Evolutionary conservation across 2,329 filamentous ascomycete species (phyloP).

Genomic region (Nemania sp.): DNA sequence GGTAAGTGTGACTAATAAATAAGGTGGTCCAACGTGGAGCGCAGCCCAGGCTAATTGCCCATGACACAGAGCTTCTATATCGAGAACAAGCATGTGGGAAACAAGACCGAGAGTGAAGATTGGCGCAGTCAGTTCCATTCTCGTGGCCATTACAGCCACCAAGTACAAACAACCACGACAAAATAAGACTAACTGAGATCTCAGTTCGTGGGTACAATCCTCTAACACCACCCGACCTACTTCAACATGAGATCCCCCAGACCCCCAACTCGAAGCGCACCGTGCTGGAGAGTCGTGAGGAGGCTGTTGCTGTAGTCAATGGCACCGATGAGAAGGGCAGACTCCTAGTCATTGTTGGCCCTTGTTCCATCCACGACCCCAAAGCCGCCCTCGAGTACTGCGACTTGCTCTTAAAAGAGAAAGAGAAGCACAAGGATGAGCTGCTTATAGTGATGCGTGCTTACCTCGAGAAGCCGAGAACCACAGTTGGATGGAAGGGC

Average conservation of each 20-base stretch:
- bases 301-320: conserved; percentile 76
- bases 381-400: conserved; percentile 92
- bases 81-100: conserved; percentile 82
- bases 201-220: conserved; percentile 92
- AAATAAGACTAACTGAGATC: conserved; percentile 27
- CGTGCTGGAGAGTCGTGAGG: conserved; percentile 70
- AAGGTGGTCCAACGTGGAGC: conserved; percentile 9
- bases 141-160: background rate
- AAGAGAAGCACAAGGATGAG: conserved; percentile 89
- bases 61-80: conserved; percentile 75
- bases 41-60: conserved; percentile 37
- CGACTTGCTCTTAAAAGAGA: conserved; percentile 81
- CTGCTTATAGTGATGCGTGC: conserved; percentile 96
- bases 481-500: conserved; percentile 98
- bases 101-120: conserved; percentile 79
- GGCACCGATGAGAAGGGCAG: conserved; percentile 71
- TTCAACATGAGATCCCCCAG: conserved; percentile 89
- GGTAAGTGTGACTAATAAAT: conserved; percentile 40
- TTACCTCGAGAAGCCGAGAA: conserved; percentile 98
- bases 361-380: conserved; percentile 97
- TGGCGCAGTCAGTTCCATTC: conserved; percentile 76
- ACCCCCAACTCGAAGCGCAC: conserved; percentile 68
- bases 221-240: conserved; percentile 90
- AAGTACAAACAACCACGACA: background rate
- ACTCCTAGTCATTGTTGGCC: conserved; percentile 83